Base-by-base conservation (phyloP, 1,284 basidiomycete species). In the Phellopilus nigrolimitatus region DNA sequence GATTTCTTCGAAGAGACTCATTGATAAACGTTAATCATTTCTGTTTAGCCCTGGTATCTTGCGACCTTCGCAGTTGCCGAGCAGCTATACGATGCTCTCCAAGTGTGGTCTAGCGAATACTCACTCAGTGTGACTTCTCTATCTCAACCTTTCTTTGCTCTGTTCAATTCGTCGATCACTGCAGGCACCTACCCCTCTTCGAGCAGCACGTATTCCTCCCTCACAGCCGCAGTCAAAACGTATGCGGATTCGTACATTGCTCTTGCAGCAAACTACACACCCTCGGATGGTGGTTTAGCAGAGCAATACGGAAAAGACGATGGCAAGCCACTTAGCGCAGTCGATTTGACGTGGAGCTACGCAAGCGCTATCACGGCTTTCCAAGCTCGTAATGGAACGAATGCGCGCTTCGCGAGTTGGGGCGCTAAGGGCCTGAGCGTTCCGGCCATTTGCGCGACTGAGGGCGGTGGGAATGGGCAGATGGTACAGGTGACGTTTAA, bases 311-410 rank as follows among this genome's bases (percentile, higher is more conserved):
- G 58, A 51, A 64, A 60, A 46, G 57, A 34, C 27, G 56, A 61
- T 39, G 73, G 73, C 15, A 28, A 56, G 1, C 70, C 66, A 10
- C 42, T 64, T 22, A 67, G 66, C 57, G 73, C 73, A 3, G 60
- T 60, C n/a, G 72, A 75, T 62, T 63, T 75, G 45, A 73, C 72
- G 2, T 75, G 72, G 71, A 68, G 66, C 55, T 73, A 72, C 54
- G 71, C 71, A 3, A 57, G 67, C 12, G 68, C 68, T 3, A 59
- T 74, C 43, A 73, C 72, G 3, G 68, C 65, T 13, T 72, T 71
- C 49, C 61, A 63, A 19, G 66, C 68, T 3, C 61, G 68, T n/a
- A 59, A 54, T 1, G 68, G 69, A n/a, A 58, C 59, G 43, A 61
- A 42, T n/a, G 21, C 36, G 30, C 15, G 39, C 21, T 46, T 46